phyloP scores from a whole-genome alignment of 768 basidiomycete genomes.

The Baorangia bicolor region DNA sequence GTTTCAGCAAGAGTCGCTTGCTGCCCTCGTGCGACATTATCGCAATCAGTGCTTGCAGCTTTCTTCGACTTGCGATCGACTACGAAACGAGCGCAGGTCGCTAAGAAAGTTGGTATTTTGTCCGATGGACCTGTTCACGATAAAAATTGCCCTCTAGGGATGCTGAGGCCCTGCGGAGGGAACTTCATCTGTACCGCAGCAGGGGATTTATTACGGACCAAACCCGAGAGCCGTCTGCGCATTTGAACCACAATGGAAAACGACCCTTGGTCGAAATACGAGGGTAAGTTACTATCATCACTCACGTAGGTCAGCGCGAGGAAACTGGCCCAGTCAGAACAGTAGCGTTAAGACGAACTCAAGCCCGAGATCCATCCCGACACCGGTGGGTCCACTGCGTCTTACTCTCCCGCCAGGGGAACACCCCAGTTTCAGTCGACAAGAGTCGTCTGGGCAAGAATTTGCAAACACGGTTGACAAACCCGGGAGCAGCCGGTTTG shows the following conservation, averaged over 20 bases:
- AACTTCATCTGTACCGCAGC: constrained; percentile 50
- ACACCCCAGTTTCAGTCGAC: constrained; percentile 36
- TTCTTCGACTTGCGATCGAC: constrained; percentile 31
- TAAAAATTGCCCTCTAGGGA: constrained; percentile 36
- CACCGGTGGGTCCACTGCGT: constrained; percentile 59
- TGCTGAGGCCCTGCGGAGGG: constrained; percentile 46
- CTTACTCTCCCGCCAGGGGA: constrained; percentile 68
- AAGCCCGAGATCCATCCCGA: constrained; percentile 58
- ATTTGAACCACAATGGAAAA: constrained; percentile 61
- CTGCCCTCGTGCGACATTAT: constrained; percentile 63
- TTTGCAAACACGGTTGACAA: constrained; percentile 29
- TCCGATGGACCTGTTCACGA: constrained; percentile 5
- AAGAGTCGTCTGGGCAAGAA: constrained; percentile 19
- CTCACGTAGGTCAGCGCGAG: not conserved
- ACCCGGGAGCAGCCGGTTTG: constrained; percentile 51
- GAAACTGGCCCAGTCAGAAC: constrained; percentile 16
- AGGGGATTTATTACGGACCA: constrained; percentile 29
- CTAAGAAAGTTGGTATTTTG: constrained; percentile 50
- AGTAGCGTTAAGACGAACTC: constrained; percentile 40
- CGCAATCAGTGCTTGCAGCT: constrained; percentile 54
- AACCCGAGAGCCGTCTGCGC: constrained; percentile 35
- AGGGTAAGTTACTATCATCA: constrained; percentile 35
- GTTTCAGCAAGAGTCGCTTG: constrained; percentile 81
- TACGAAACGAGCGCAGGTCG: constrained; percentile 39
- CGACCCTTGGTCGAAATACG: constrained; percentile 50